phyloP scores from a whole-genome alignment of 2,329 filamentous ascomycete genomes.

The Penicillium sp. region DNA sequence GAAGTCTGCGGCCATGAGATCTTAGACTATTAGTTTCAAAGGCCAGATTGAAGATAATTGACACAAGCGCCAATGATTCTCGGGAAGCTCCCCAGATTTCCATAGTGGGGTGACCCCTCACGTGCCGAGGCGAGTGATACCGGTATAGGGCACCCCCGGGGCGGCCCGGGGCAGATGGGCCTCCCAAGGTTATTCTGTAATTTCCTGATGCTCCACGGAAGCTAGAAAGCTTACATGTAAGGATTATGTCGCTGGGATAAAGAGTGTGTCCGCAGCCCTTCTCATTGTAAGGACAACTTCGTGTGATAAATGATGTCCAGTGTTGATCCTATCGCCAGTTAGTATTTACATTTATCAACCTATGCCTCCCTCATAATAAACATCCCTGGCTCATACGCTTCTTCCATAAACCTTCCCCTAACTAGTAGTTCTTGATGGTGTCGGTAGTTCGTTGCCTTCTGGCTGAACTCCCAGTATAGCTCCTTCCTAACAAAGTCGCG shows the following conservation, averaged over 20 bases:
- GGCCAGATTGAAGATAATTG: not conserved
- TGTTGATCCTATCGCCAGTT: not conserved
- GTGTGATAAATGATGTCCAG: not conserved
- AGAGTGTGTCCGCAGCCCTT: not conserved
- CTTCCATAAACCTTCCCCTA: not conserved
- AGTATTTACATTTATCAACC: not conserved
- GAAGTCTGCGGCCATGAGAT: constrained; percentile 78
- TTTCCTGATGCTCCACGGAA: not conserved
- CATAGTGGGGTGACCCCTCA: constrained; percentile 8
- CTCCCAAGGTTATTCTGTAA: not conserved
- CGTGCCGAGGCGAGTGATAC: not conserved
- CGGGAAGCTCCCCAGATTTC: constrained; percentile 11
- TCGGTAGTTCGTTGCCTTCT: too few species aligned
- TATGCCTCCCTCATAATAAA: too few species aligned
- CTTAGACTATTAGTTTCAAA: constrained; percentile 1
- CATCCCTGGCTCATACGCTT: not conserved
- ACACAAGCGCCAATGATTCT: not conserved
- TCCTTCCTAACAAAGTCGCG: too few species aligned
- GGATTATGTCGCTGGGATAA: not conserved
- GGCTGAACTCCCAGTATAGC: too few species aligned
- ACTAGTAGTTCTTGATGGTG: not conserved
- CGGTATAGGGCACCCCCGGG: not conserved
- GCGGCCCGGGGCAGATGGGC: not conserved
- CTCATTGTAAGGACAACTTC: not conserved
- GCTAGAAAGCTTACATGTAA: not conserved